These are phyloP conservation scores for Ilyonectria robusta DNA, from an alignment of 2,329 filamentous ascomycete genomes.

Conservation along the genomic window DNA sequence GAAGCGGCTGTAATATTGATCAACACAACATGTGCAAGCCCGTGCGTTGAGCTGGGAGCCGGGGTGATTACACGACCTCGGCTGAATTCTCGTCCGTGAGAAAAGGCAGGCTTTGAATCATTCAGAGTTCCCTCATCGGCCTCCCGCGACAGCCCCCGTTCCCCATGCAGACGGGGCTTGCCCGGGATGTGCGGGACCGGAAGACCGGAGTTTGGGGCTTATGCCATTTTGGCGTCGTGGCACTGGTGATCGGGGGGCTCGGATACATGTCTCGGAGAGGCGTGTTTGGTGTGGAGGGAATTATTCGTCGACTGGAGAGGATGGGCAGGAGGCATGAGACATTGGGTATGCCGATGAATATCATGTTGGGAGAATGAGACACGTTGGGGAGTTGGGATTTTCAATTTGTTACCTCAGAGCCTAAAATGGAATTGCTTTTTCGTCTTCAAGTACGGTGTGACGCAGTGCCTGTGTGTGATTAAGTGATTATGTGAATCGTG, in stretches of 20 bases:
- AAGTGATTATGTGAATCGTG: background rate
- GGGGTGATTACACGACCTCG: background rate
- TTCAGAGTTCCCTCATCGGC: background rate
- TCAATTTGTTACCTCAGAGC: background rate
- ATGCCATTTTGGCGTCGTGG: background rate
- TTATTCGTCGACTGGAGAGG: background rate
- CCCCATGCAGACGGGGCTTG: background rate
- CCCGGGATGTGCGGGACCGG: background rate
- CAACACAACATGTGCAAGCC: background rate
- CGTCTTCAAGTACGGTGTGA: no score
- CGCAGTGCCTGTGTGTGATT: background rate
- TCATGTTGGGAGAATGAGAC: background rate
- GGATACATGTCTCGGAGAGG: background rate
- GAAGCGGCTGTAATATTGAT: conserved; percentile 17
- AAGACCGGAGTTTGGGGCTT: background rate
- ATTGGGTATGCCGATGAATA: background rate
- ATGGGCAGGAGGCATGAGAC: conserved; percentile 2
- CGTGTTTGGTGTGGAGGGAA: background rate
- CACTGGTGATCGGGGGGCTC: background rate
- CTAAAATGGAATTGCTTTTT: background rate
- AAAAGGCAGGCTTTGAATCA: background rate
- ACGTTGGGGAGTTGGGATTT: background rate
- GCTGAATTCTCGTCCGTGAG: background rate
- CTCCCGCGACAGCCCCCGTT: background rate
- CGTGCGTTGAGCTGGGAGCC: background rate